These are phyloP conservation scores for Penicillium turbatum DNA, from an alignment of 495 filamentous ascomycete genomes.

Conservation along the genomic window DNA sequence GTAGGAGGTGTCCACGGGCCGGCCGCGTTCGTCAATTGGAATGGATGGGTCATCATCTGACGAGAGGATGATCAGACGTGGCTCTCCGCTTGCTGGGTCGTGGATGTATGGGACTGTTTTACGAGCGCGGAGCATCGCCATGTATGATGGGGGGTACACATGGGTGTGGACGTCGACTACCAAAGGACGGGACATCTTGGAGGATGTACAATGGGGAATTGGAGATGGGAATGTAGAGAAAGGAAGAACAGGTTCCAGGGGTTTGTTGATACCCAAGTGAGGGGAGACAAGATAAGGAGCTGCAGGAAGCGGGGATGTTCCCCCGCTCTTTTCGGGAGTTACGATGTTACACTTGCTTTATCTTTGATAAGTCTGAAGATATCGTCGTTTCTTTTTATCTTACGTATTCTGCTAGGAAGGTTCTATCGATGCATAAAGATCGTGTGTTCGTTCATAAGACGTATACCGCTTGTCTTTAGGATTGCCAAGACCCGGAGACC, in stretches of 20 bases:
- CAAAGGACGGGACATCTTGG: constrained; percentile 29
- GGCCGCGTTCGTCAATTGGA: constrained; percentile 51
- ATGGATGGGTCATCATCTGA: constrained; percentile 56
- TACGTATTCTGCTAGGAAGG: neutral
- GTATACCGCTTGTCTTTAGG: neutral
- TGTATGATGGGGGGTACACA: constrained; percentile 83
- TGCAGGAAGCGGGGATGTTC: constrained; percentile 15
- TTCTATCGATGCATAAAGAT: neutral
- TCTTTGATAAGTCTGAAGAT: neutral
- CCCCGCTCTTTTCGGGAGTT: neutral
- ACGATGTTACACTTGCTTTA: neutral
- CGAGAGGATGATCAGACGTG: constrained; percentile 75
- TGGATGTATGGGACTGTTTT: constrained; percentile 76
- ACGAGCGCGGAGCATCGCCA: constrained; percentile 73
- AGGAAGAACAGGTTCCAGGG: neutral
- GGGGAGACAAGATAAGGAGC: constrained; percentile 14
- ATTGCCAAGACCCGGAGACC: neutral
- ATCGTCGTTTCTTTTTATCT: neutral
- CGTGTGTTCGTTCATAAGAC: neutral
- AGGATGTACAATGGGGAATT: neutral
- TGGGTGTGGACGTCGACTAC: constrained; percentile 93
- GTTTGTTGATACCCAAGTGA: neutral
- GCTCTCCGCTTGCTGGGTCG: constrained; percentile 49
- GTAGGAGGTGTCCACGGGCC: constrained; percentile 73
- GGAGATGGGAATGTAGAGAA: neutral